Evolutionary conservation across 2,329 filamentous ascomycete genomes (phyloP), one percentile per base, ranked within the genome.

Genomic region (Emmonsiellopsis sp.): DNA sequence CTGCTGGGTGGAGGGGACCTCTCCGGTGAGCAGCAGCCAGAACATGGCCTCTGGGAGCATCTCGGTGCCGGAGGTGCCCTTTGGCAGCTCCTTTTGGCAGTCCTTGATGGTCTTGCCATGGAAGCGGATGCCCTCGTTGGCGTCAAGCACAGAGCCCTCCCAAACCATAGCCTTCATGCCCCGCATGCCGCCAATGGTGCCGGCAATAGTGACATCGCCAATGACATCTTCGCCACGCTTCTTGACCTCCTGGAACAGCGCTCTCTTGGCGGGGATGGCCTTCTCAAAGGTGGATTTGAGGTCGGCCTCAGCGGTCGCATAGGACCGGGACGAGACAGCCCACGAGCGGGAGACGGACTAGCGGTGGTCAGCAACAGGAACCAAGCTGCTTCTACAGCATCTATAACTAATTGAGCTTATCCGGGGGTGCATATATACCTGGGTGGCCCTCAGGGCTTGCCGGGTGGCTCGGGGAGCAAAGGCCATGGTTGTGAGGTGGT

Each of bases 11-110:
- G 87, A 88, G 26, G 93, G 93, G 20, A 97, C 87, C 72, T 94
- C 81, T 55, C 93, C 93, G 8, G 93, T 98, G 62, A 98, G 79
- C 50, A 98, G 83, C 42, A 97, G 83, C 93, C 93, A 98, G 80
- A 98, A 98, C 93, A 98, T 98, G 72, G 92, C 85, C 74, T 98
- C 93, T 47, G 93, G 93, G 10, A 97, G 82, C 93, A 97, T 98
- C 76, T 97, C 92, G 5, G 89, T 94, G 44, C 58, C 70, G 2
- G 87, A 83, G 55, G 81, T 89, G 62, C 92, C 93, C 79, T 96
- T 97, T 69, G 93, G 91, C 13, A 97, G 83, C 71, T 90, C 86
- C 62, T 85, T 82, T 70, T 97, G 93, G 77, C 93, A 98, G 69
- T 98, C 92, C 76, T 95, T 95, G 79, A 98, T 98, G 59, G 91